phyloP scores from a whole-genome alignment of 2,329 filamentous ascomycete genomes.

The Xylariaceae sp. region DNA sequence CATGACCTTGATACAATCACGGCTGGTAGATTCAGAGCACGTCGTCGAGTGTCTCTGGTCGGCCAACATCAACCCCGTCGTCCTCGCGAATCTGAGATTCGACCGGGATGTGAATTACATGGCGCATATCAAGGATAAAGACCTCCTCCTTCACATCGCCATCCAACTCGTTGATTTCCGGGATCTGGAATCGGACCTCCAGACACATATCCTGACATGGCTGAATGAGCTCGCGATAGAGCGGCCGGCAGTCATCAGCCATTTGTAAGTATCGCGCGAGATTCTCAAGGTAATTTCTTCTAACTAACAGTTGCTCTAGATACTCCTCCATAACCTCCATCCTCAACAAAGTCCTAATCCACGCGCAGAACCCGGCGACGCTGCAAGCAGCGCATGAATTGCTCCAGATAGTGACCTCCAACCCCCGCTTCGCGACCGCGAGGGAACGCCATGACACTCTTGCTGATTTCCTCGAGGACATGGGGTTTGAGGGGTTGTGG shows the following conservation, averaged over 20 bases:
- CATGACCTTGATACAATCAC: conserved; percentile 54
- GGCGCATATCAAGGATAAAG: conserved; percentile 51
- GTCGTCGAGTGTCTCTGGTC: conserved; percentile 60
- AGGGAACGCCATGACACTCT: conserved; percentile 47
- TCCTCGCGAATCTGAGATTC: conserved; percentile 39
- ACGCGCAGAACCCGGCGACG: conserved; percentile 58
- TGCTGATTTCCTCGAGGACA: conserved; percentile 51
- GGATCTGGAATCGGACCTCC: conserved; percentile 58
- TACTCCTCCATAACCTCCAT: conserved; percentile 54
- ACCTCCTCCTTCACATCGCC: conserved; percentile 58
- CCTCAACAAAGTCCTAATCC: conserved; percentile 58
- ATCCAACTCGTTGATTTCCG: conserved; percentile 65
- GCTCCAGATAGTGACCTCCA: conserved; percentile 55
- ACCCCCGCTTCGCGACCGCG: conserved; percentile 47
- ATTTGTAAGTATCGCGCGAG: conserved; percentile 48
- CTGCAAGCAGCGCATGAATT: conserved; percentile 58
- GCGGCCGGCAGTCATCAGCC: conserved; percentile 53
- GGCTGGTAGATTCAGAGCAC: conserved; percentile 55
- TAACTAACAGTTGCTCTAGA: conserved; percentile 35
- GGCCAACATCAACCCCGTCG: conserved; percentile 48
- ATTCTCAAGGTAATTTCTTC: background rate
- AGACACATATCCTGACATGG: conserved; percentile 57
- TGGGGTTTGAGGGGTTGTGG: conserved; percentile 63
- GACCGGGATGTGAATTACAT: conserved; percentile 43
- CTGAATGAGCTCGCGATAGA: conserved; percentile 53